Evolutionary conservation across 176 grass and related monocot genomes (phyloP).

Genomic region (Phyllostachys edulis): DNA sequence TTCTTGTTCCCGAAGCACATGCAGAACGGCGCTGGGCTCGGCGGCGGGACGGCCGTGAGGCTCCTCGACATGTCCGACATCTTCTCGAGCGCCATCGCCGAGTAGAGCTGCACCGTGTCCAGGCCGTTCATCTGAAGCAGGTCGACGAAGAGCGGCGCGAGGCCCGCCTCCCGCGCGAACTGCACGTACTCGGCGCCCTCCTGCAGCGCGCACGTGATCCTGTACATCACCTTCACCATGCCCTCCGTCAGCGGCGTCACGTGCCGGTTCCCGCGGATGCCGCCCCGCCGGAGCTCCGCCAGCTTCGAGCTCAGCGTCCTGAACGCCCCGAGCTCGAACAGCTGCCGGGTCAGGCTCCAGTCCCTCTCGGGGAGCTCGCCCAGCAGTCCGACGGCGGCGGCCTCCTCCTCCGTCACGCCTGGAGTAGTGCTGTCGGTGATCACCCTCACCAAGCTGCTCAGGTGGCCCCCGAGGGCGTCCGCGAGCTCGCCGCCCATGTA

Average conservation of each 20-base stretch:
- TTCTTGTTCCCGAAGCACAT: slow-evolving; percentile 21
- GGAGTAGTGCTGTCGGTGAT: slow-evolving; percentile 23
- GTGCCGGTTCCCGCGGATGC: slow-evolving; percentile 56
- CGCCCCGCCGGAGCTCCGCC: slow-evolving; percentile 50
- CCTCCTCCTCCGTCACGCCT: slow-evolving; percentile 71
- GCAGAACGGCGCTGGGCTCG: slow-evolving; percentile 2
- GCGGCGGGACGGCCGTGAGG: slow-evolving; percentile 41
- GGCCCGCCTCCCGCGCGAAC: slow-evolving; percentile 40
- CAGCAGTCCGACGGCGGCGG: slow-evolving; percentile 58
- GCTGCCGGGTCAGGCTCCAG: slow-evolving; percentile 49
- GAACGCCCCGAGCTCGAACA: slow-evolving; percentile 62
- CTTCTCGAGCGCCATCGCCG: slow-evolving; percentile 67
- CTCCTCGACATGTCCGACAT: slow-evolving; percentile 48
- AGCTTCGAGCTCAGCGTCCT: slow-evolving; percentile 43
- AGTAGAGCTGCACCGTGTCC: slow-evolving; percentile 62
- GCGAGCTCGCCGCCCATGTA: slow-evolving; percentile 71
- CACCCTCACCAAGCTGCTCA: slow-evolving; percentile 46
- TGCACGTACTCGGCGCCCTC: slow-evolving; percentile 38
- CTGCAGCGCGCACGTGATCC: slow-evolving; percentile 54
- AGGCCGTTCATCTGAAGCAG: slow-evolving; percentile 59
- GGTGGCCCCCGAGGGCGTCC: slow-evolving; percentile 55
- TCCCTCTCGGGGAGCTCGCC: slow-evolving; percentile 69
- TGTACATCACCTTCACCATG: slow-evolving; percentile 56
- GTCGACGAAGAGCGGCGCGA: slow-evolving; percentile 63
- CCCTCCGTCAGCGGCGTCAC: slow-evolving; percentile 64